These are phyloP conservation scores for Suillus subluteus DNA, from an alignment of 768 basidiomycete species.

Conservation along the genomic window DNA sequence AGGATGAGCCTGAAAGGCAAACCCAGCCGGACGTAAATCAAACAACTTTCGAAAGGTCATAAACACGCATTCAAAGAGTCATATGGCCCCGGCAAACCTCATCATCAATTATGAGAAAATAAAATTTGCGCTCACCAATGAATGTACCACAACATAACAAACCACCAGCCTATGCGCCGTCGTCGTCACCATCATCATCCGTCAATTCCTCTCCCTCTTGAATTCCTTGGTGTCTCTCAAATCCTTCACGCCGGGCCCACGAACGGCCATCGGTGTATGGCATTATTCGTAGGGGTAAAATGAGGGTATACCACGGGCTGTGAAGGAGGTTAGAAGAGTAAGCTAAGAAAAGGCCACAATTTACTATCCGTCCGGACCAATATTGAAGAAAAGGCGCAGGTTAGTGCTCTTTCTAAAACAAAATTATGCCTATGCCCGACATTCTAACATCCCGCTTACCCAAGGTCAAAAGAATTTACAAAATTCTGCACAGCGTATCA, in stretches of 20 bases:
- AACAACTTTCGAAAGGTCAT: constrained; percentile 50
- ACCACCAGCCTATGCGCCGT: constrained; percentile 30
- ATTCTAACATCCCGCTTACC: constrained; percentile 46
- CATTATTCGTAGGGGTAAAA: constrained; percentile 77
- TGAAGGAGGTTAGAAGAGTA: background rate
- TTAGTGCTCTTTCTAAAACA: constrained; percentile 59
- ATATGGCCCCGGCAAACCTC: constrained; percentile 81
- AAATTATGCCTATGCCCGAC: background rate
- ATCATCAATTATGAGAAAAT: constrained; percentile 42
- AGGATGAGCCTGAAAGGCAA: constrained; percentile 5
- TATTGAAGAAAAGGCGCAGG: constrained; percentile 84
- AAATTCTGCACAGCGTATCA: constrained; percentile 54
- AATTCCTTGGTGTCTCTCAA: constrained; percentile 63
- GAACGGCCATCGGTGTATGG: constrained; percentile 85
- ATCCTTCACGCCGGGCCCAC: constrained; percentile 76
- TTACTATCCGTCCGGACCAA: constrained; percentile 81
- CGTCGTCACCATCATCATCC: constrained; percentile 74
- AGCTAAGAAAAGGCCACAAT: constrained; percentile 34
- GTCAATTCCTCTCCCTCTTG: constrained; percentile 86
- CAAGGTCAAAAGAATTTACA: constrained; percentile 91
- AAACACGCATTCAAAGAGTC: constrained; percentile 57
- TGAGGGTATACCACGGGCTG: constrained; percentile 78
- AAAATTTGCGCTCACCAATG: constrained; percentile 18
- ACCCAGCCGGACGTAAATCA: constrained; percentile 65
- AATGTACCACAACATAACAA: background rate